Percentiles rank a stretch among this genome's conserved stretches.
phyloP scores from a whole-genome alignment of 1,284 basidiomycete genomes.

The Fomitopsis schrenkii region DNA sequence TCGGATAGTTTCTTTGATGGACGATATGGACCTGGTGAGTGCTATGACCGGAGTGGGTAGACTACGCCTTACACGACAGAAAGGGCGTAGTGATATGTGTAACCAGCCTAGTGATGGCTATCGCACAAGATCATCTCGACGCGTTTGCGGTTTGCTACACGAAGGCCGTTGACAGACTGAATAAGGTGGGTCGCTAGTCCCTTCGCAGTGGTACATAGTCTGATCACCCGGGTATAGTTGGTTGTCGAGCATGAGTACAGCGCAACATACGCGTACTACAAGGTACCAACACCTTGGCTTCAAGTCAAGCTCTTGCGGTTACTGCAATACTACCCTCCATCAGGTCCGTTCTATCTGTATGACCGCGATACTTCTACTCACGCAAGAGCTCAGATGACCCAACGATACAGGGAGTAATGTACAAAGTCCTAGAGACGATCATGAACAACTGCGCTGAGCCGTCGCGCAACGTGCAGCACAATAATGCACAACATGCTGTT shows the following conservation, averaged over 20 bases:
- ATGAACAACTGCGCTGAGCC: conserved; percentile 93
- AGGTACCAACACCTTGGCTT: conserved; percentile 96
- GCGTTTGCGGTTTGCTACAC: conserved; percentile 90
- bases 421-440: conserved; percentile 85
- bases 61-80: neutral
- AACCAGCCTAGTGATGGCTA: conserved; percentile 89
- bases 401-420: conserved; percentile 71
- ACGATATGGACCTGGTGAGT: conserved; percentile 82
- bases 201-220: neutral
- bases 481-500: conserved; percentile 98
- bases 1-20: conserved; percentile 92
- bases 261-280: conserved; percentile 93
- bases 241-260: conserved; percentile 89
- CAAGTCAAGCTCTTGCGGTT: conserved; percentile 94
- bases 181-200: conserved; percentile 55
- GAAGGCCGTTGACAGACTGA: conserved; percentile 88
- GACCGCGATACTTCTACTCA: neutral
- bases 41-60: neutral
- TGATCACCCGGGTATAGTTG: conserved; percentile 47
- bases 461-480: conserved; percentile 95
- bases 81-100: conserved; percentile 95
- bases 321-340: conserved; percentile 94
- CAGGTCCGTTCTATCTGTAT: conserved; percentile 16
- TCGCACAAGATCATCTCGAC: conserved; percentile 92
- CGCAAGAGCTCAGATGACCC: conserved; percentile 65